Conservation (phyloP, 2,329 filamentous ascomycete species). For the Aspergillus brasiliensis region DNA sequence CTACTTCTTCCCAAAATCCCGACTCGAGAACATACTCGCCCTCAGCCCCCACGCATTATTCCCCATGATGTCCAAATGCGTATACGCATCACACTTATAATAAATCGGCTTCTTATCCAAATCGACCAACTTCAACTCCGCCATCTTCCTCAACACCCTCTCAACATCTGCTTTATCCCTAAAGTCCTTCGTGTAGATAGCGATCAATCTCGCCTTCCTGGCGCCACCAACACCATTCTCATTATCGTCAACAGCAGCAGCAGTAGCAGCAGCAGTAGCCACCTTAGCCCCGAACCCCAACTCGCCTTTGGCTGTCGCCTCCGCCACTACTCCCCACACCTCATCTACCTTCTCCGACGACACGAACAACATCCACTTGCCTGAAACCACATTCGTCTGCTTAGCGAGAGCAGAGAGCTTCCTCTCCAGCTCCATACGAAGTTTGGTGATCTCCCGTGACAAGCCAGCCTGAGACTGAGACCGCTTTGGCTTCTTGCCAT, state of each 20-base stretch:
- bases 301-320: constrained; percentile 67
- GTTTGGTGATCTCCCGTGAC: constrained; percentile 38
- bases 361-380: constrained; percentile 57
- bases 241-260: constrained; percentile 32
- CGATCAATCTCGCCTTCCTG: constrained; percentile 62
- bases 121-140: constrained; percentile 62
- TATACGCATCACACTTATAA: constrained; percentile 77
- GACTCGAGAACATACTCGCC: constrained; percentile 51
- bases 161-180: constrained; percentile 67
- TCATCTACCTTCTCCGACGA: constrained; percentile 25
- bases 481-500: constrained; percentile 15
- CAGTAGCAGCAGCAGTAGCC: constrained; percentile 58
- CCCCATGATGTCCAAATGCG: constrained; percentile 63
- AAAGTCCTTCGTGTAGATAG: constrained; percentile 78
- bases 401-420: constrained; percentile 65
- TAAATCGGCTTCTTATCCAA: constrained; percentile 58
- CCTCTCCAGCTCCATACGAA: constrained; percentile 31
- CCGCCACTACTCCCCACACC: constrained; percentile 63
- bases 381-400: constrained; percentile 59
- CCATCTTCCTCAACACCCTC: constrained; percentile 65
- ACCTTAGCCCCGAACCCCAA: constrained; percentile 76
- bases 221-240: too few species aligned
- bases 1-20: constrained; percentile 36
- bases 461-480: constrained; percentile 44
- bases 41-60: constrained; percentile 65